Evolutionary conservation across 1,284 basidiomycete species (phyloP).

Genomic region (Ustilago trichophora): DNA sequence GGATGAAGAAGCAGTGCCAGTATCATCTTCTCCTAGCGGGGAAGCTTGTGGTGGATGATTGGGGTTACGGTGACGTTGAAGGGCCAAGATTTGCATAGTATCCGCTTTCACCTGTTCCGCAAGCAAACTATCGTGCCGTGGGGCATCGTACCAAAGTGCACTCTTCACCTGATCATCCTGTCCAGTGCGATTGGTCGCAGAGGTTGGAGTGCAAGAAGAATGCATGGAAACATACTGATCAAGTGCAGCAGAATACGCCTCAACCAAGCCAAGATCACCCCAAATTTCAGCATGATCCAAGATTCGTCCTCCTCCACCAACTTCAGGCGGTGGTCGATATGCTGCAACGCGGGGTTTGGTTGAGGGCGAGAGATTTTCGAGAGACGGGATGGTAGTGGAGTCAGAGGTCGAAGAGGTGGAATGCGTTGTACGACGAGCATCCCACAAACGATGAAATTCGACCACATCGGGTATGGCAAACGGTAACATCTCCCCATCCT

Average conservation of each 20-base stretch:
- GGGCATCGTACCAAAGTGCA: constrained; percentile 31
- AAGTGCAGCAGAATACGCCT: constrained; percentile 12
- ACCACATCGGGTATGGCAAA: constrained; percentile 25
- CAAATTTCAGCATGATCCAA: constrained; percentile 28
- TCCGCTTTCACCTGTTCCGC: constrained; percentile 20
- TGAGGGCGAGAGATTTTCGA: too few species aligned
- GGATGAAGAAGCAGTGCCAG: too few species aligned
- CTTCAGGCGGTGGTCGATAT: constrained; percentile 14
- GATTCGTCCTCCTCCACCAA: constrained; percentile 27
- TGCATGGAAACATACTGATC: constrained; percentile 15
- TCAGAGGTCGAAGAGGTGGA: too few species aligned
- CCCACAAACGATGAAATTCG: constrained; percentile 23
- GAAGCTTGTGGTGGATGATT: too few species aligned
- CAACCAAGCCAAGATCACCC: neutral
- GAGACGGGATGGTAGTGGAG: too few species aligned
- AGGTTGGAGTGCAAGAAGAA: too few species aligned
- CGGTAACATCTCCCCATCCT: neutral
- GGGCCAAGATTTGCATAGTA: constrained; percentile 15
- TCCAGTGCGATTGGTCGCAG: too few species aligned
- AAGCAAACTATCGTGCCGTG: constrained; percentile 8
- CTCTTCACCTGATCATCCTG: too few species aligned
- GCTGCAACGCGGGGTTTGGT: too few species aligned
- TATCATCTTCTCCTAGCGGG: too few species aligned
- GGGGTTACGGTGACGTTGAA: too few species aligned
- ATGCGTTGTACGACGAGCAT: too few species aligned